Base-by-base conservation (phyloP, 129 eudicot species). In the Oenanthe sinensis region DNA sequence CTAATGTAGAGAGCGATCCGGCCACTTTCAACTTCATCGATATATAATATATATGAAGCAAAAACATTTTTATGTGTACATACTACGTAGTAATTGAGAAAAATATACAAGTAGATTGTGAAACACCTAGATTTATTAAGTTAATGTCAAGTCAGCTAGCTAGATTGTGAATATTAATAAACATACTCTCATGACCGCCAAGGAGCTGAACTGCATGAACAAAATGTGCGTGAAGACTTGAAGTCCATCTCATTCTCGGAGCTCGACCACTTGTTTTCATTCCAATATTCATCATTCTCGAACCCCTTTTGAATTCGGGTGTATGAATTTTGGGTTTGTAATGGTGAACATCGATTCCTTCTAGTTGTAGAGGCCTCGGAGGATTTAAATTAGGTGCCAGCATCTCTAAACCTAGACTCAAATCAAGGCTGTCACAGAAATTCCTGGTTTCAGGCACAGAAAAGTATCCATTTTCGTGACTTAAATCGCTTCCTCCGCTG, bases 231-330 rank as follows among this genome's bases (percentile, higher is more conserved):
- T 95, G 98, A 39, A 95, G 94, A 77, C 94, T 95, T 8, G 97
- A 91, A 82, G 98, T 95, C 98, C 98, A 95, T 79, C 98, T 83
- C 97, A 95, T 91, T 22, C 98, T 87, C 2, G 98, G 98, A 68
- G 94, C 96, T 79, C 98, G 78, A 72, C 85, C 90, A 80, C 88
- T 86, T 82, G 92, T 76, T 82, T 82, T 86, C 33, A 82, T 82
- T 30, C 92, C 89, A 10, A 60, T 60, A 71, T 67, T 84, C 40
- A 81, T 71, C 83, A 79, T 55, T 78, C 95, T 89, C 6, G 90
- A 84, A 77, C 50, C 84, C 81, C 92, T 87, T 89, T 89, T 93
- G 75, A 89, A 91, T 62, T 87, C 87, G 11, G 81, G 86, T 15
- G 87, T 86, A 44, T 71, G 80, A 46, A 87, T 82, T 43, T 84